phyloP scores from a whole-genome alignment of 345 rosid species.

The Luvunga scandens region DNA sequence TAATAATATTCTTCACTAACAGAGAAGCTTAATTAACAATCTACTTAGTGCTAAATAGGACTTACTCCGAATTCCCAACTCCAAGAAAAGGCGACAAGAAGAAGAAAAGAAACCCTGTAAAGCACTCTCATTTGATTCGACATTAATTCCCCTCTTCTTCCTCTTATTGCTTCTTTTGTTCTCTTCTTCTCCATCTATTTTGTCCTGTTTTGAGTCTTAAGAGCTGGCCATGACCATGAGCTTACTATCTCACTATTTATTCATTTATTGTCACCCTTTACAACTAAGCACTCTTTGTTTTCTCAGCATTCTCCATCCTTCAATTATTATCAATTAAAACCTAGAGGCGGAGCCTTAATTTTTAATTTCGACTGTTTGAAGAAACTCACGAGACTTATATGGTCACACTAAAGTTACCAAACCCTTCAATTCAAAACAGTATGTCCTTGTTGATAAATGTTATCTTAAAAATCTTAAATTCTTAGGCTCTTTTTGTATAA shows the following conservation, averaged over 20 bases:
- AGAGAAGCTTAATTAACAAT: not conserved
- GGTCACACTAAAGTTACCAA: not conserved
- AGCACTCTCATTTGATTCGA: not conserved
- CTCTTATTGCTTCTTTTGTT: not conserved
- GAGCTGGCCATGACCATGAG: constrained; percentile 10
- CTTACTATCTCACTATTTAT: not conserved
- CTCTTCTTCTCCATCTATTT: constrained; percentile 18
- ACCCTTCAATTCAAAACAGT: not conserved
- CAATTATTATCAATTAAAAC: not conserved
- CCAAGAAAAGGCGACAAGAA: not conserved
- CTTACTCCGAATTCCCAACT: not conserved
- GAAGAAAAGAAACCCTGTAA: not conserved
- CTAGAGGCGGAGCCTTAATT: constrained; percentile 19
- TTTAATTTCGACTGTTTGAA: constrained; percentile 19
- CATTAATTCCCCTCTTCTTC: not conserved
- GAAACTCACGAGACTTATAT: constrained; percentile 46
- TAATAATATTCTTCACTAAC: too few relatives aligned
- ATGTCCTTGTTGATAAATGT: not conserved
- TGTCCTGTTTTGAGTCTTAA: constrained; percentile 11
- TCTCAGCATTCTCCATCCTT: not conserved
- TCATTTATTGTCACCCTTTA: not conserved
- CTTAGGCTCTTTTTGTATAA: not conserved
- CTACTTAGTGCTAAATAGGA: not conserved
- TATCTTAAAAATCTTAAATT: not conserved
- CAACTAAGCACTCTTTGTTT: not conserved